phyloP scores from a whole-genome alignment of 495 filamentous ascomycete species.

The Pseudotulostoma volvatum region DNA sequence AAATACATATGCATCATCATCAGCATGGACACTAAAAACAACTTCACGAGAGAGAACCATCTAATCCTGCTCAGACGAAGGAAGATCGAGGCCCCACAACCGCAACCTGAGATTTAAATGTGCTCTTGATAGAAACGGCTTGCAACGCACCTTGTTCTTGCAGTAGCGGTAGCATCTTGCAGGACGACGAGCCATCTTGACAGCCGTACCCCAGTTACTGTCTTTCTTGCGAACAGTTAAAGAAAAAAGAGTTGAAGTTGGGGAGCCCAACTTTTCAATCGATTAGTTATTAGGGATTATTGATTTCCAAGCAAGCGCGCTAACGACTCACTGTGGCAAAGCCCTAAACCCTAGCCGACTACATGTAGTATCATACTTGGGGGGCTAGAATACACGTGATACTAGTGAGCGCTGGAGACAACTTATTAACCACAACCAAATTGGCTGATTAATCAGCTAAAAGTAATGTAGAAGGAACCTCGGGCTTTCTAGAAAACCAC shows the following conservation, averaged over 20 bases:
- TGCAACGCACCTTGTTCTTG: conserved; percentile 91
- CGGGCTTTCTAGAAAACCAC: neutral
- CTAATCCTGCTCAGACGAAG: neutral
- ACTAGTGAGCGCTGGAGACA: too few relatives aligned
- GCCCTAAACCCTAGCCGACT: conserved; percentile 29
- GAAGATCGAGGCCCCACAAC: conserved; percentile 15
- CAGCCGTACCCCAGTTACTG: conserved; percentile 40
- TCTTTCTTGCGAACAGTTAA: conserved; percentile 38
- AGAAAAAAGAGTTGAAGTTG: conserved; percentile 20
- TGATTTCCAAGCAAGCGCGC: conserved; percentile 35
- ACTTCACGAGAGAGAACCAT: neutral
- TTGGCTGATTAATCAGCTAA: too few relatives aligned
- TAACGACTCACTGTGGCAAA: conserved; percentile 24
- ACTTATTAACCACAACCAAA: too few relatives aligned
- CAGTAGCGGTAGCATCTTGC: conserved; percentile 99
- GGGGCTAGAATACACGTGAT: neutral
- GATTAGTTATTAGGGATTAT: conserved; percentile 18
- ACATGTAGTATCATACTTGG: neutral
- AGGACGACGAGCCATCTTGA: conserved; percentile 95
- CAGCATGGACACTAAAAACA: neutral
- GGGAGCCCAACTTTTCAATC: conserved; percentile 14
- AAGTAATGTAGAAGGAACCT: neutral
- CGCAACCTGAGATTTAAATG: conserved; percentile 19
- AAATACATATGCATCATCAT: conserved; percentile 8
- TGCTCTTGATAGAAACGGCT: conserved; percentile 11